Evolutionary conservation across 305 asterid genomes (phyloP).

Genomic region (Fraxinus platypoda): DNA sequence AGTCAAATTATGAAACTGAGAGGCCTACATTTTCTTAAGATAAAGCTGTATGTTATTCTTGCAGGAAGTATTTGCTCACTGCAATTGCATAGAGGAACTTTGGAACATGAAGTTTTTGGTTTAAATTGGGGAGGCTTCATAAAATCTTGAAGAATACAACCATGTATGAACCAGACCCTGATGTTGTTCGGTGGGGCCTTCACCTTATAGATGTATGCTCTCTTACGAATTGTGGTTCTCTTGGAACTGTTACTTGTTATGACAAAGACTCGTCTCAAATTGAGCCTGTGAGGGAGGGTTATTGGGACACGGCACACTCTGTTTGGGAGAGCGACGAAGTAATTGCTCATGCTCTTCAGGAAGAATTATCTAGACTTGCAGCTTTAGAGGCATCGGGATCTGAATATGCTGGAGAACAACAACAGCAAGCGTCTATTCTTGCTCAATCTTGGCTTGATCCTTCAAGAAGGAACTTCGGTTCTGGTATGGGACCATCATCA

Average conservation of each 20-base stretch:
- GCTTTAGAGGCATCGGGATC: slow-evolving; percentile 44
- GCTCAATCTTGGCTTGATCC: slow-evolving; percentile 69
- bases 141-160: slow-evolving; percentile 31
- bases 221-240: slow-evolving; percentile 52
- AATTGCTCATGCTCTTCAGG: slow-evolving; percentile 78
- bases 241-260: slow-evolving; percentile 57
- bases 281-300: slow-evolving; percentile 53
- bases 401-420: slow-evolving; percentile 35
- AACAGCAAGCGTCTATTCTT: slow-evolving; percentile 52
- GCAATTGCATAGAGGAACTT: background rate
- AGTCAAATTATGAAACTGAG: background rate
- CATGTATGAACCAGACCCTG: slow-evolving; percentile 66
- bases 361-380: slow-evolving; percentile 66
- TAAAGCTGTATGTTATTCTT: slow-evolving; percentile 13
- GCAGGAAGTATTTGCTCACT: background rate
- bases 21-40: background rate
- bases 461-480: slow-evolving; percentile 38
- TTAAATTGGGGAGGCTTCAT: slow-evolving; percentile 16
- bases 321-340: slow-evolving; percentile 67
- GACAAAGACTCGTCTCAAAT: slow-evolving; percentile 52
- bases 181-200: slow-evolving; percentile 82
- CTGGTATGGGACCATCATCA: slow-evolving; percentile 37
- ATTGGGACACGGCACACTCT: slow-evolving; percentile 30
- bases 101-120: background rate
- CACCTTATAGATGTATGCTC: slow-evolving; percentile 75